These are phyloP conservation scores for Talaromyces sp. DNA, from an alignment of 2,329 filamentous ascomycete species.

Conservation along the genomic window DNA sequence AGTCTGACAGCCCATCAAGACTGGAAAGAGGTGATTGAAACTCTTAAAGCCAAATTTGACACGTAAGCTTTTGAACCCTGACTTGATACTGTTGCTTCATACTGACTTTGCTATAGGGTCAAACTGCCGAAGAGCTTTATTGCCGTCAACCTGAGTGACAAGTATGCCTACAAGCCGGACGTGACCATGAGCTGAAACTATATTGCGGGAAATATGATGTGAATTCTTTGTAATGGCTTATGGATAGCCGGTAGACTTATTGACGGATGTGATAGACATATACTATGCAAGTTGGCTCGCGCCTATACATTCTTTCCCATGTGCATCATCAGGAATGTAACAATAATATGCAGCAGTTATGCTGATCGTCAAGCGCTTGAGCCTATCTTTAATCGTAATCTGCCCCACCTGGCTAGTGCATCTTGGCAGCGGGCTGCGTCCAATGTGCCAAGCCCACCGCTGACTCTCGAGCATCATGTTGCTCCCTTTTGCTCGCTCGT, in stretches of 20 bases:
- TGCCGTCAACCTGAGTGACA: conserved; percentile 48
- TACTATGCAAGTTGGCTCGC: background rate
- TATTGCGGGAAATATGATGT: background rate
- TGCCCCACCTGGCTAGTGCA: background rate
- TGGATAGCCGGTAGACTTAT: background rate
- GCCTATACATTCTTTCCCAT: background rate
- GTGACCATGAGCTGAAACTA: background rate
- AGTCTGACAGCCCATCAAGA: conserved; percentile 87
- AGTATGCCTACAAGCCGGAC: conserved; percentile 20
- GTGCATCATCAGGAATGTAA: background rate
- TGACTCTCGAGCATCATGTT: background rate
- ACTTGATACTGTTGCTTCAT: background rate
- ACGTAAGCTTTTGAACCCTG: conserved; percentile 56
- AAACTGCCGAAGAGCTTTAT: conserved; percentile 49
- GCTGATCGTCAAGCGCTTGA: background rate
- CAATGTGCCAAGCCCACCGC: background rate
- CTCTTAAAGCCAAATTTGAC: conserved; percentile 87
- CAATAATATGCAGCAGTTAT: background rate
- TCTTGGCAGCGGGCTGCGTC: background rate
- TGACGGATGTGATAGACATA: background rate
- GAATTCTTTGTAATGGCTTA: background rate
- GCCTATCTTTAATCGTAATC: background rate
- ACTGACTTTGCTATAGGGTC: conserved; percentile 29
- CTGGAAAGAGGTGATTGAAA: conserved; percentile 97
- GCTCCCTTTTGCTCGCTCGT: background rate